Base-by-base conservation (phyloP, 331 rosid species). In the Saraca asoca region DNA sequence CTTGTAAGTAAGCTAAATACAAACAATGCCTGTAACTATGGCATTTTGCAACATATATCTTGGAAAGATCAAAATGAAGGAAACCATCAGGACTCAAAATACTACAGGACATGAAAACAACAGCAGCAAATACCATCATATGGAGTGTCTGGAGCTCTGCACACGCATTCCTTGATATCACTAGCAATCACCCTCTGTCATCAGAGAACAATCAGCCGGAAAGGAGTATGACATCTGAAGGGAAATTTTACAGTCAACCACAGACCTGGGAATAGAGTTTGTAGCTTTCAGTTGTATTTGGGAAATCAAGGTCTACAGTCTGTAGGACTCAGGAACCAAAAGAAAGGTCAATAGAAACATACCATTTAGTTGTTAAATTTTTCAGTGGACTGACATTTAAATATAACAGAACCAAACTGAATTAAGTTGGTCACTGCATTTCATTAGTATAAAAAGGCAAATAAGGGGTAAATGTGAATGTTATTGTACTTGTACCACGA, bases 121-220 rank as follows among this genome's bases (percentile, higher is more conserved):
- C 38, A 63, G 58, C 70, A 62, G 35, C 53, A 72, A 91, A 60
- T 78, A 94, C 97, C 99, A 88, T 88, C 97, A 69, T 88, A 94
- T 38, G 99, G 93, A 67, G 95, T 88, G 85, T 94, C 99, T n/a
- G 97, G 99, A 10, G 99, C 96, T 58, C 97, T 85, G 34, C 97
- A 90, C 78, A 94, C 99, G 12, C 95, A 90, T 75, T 94, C 97
- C 83, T 90, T 94, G 79, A 94, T 88, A 76, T 94, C 99, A 85
- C 97, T 85, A 55, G 92, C 89, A 81, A 90, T 88, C 65, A 90
- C 86, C 87, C 99, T 86, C 97, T 94, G 96, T 52, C 35, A 70
- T 64, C 71, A 59, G 39, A 71, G 56, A 79, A 72, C 11, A 58
- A 65, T 63, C 62, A 70, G 65, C 61, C 81, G 78, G 24, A 41